Conservation (phyloP, 2,329 filamentous ascomycete species). For the Penicillium hordei region DNA sequence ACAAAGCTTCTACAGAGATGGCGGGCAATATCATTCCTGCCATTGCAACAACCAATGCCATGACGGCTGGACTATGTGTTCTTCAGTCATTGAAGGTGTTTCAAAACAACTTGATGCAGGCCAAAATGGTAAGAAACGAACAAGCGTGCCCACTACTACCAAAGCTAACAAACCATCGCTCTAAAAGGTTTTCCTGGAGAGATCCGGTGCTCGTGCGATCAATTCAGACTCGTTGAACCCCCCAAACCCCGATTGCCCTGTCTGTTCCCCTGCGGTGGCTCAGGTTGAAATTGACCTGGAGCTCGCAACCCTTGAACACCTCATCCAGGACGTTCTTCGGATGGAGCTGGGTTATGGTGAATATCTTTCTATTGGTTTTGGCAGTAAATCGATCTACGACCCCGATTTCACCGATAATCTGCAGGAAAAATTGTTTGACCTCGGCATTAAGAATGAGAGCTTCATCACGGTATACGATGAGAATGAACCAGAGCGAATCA, state of each 20-base stretch:
- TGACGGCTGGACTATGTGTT: conserved; percentile 89
- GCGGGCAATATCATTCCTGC: conserved; percentile 98
- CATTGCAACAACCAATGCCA: conserved; percentile 96
- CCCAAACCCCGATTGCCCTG: conserved; percentile 79
- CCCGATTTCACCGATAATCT: conserved; percentile 86
- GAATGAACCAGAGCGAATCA: conserved; percentile 68
- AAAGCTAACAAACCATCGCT: neutral
- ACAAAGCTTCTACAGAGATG: conserved; percentile 64
- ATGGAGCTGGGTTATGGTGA: conserved; percentile 72
- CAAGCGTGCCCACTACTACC: neutral
- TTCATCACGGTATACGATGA: conserved; percentile 84
- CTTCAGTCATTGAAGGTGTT: conserved; percentile 91
- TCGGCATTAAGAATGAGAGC: conserved; percentile 70
- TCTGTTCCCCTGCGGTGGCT: conserved; percentile 74
- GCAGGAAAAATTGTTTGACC: conserved; percentile 71
- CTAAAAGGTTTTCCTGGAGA: conserved; percentile 71
- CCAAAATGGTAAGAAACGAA: conserved; percentile 64
- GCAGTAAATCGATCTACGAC: conserved; percentile 80
- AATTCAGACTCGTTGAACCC: conserved; percentile 55
- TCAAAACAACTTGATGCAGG: conserved; percentile 65
- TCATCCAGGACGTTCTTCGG: conserved; percentile 74
- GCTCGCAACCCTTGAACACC: conserved; percentile 71
- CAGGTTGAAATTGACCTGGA: conserved; percentile 67
- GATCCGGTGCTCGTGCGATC: conserved; percentile 59
- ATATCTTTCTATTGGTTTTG: conserved; percentile 75